Conservation (phyloP, 1,284 basidiomycete species). For the Fistulinella staudtii region DNA sequence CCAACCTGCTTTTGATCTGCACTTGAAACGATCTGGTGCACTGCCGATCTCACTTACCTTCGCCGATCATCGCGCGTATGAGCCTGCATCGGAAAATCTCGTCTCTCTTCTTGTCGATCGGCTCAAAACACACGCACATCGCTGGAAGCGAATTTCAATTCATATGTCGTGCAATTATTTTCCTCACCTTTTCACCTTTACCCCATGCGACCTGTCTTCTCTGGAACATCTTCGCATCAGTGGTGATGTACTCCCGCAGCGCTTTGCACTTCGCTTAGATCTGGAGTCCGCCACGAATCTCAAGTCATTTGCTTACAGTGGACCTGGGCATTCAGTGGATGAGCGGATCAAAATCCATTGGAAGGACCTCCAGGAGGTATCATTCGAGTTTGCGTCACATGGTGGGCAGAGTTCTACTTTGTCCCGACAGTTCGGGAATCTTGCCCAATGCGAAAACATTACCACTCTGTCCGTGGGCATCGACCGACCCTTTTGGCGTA, state of each 20-base stretch:
- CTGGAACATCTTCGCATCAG: slow-evolving; percentile 13
- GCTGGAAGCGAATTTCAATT: slow-evolving; percentile 18
- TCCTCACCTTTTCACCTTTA: slow-evolving; percentile 12
- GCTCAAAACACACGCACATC: slow-evolving; percentile 10
- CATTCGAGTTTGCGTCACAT: slow-evolving; percentile 12
- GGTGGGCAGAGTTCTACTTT: slow-evolving; percentile 1
- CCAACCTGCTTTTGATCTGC: slow-evolving; percentile 2
- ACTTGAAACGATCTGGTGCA: slow-evolving; percentile 13
- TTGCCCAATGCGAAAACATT: slow-evolving; percentile 14
- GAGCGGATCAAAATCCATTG: slow-evolving; percentile 10
- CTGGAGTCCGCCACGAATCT: slow-evolving; percentile 13
- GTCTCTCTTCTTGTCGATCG: slow-evolving; percentile 9
- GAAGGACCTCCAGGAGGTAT: slow-evolving; percentile 11
- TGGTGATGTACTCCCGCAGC: background rate
- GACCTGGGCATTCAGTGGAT: background rate
- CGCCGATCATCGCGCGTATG: slow-evolving; percentile 12
- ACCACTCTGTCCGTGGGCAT: slow-evolving; percentile 18
- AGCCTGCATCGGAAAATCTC: slow-evolving; percentile 4
- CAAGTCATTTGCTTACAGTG: slow-evolving; percentile 18
- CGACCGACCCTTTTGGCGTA: background rate
- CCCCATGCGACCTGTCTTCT: slow-evolving; percentile 13
- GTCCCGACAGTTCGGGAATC: slow-evolving; percentile 2
- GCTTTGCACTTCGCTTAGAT: background rate
- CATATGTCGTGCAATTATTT: slow-evolving; percentile 10
- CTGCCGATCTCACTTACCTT: slow-evolving; percentile 20